Evolutionary conservation across 257 asterid genomes (phyloP), one percentile per base, ranked within the genome.

Genomic region (Scutellaria barbata): DNA sequence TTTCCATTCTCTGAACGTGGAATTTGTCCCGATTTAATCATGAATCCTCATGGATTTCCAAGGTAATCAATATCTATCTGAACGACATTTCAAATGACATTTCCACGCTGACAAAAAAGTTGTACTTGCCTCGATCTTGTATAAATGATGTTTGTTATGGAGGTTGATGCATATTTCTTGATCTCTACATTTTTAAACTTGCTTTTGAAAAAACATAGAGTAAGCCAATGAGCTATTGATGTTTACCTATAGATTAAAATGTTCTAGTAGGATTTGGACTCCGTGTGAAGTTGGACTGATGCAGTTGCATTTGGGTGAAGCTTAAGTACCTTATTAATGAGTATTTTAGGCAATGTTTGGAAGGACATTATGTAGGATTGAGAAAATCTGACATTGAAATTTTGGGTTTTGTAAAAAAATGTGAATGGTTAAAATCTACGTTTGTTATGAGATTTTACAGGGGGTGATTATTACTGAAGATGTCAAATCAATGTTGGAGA

Each of bases 11-110:
- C 96, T 54, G 99, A 94, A 76, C 96, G 96, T 62, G 99, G 99
- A 77, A 83, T 91, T 73, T 91, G 98, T 79, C 99, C 99, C n/a
- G 98, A 94, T 82, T 82, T 94, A 65, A 91, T 94, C 80, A 94
- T 94, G 99, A 94, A 94, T 83, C 99, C 98, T 73, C 99, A 94
- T 80, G 99, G 98, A 76, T 94, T 87, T 87, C 99, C 99, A 1
- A 94, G 98, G 98, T 89, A 76, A 25, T 42, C 52, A 12, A 14
- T 63, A 55, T 73, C 41, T 63, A 3, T 72, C 41, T 48, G 69
- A 63, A 58, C 51, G 40, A 30, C 58, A 37, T 40, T 39, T 66
- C 65, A 63, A 7, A 53, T 62, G 35, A 64, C 56, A 35, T 18
- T 37, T 66, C 75, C 50, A 60, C 60, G 65, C 16, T 66, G 70